A percentile compares a stretch with the other conserved stretches of the same genome.
These are phyloP conservation scores for Physcia stellaris DNA, from an alignment of 495 filamentous ascomycete genomes.

Conservation along the genomic window DNA sequence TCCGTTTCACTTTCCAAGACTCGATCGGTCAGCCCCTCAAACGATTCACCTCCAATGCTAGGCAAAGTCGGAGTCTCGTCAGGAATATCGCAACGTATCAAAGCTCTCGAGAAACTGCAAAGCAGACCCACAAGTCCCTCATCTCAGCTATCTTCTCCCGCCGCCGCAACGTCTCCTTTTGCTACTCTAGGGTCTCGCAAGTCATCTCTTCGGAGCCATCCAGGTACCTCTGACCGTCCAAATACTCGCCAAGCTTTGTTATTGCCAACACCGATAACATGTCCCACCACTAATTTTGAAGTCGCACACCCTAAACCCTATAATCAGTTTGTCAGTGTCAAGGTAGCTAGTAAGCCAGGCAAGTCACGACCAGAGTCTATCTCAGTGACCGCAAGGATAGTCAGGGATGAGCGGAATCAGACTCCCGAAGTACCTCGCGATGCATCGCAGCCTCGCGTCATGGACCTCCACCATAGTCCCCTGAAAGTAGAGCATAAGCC, in stretches of 20 bases:
- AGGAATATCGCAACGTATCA: constrained; percentile 80
- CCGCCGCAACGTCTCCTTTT: constrained; percentile 15
- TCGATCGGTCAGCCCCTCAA: constrained; percentile 3
- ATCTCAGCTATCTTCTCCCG: constrained; percentile 10
- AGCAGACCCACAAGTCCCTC: constrained; percentile 28
- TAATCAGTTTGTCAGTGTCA: constrained; percentile 4
- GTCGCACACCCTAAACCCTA: constrained; percentile 1
- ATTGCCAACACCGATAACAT: constrained; percentile 16
- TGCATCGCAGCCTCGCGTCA: constrained; percentile 31
- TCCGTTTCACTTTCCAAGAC: constrained; percentile 12
- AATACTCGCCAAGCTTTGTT: constrained; percentile 19
- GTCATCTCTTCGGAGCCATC: constrained; percentile 7
- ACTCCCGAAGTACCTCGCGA: constrained; percentile 22
- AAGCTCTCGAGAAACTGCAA: constrained; percentile 68
- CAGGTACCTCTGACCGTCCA: constrained; percentile 11
- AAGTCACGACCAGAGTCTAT: constrained; percentile 50
- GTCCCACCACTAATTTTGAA: constrained; percentile 16
- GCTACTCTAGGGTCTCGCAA: constrained; percentile 34
- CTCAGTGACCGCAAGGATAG: constrained; percentile 67
- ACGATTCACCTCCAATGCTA: constrained; percentile 29
- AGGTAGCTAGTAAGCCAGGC: constrained; percentile 2
- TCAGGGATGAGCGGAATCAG: constrained; percentile 40
- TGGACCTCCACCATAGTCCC: constrained; percentile 58
- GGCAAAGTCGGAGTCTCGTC: constrained; percentile 75
- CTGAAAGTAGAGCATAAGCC: constrained; percentile 54